Base-by-base conservation (phyloP, 768 basidiomycete species). In the Tylopilus sp. region DNA sequence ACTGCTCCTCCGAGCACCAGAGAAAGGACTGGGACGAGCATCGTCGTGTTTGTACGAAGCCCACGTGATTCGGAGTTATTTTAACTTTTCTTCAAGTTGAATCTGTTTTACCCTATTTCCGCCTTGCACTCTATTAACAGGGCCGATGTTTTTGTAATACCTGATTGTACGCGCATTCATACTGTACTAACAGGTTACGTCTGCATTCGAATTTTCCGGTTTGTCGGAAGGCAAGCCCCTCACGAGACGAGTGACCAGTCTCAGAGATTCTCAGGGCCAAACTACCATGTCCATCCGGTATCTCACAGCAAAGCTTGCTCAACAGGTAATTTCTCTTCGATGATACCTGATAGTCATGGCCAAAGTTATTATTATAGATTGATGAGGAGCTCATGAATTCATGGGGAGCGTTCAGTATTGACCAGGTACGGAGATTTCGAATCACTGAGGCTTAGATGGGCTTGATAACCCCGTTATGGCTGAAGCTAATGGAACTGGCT, bases 401-500 rank as follows among this genome's bases (percentile, higher is more conserved):
- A 3, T 73, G 76, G n/a, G 94, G 94, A 1, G 93, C 93, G 5
- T 98, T 95, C 75, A 95, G 91, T 66, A 72, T 98, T 39, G 95
- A 98, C 62, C 95, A 95, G 79, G 92, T 86, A 52, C 49, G 63
- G 15, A 48, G 36, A 23, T 23, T 17, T 49, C 28, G 17, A 18
- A 45, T 44, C 18, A 23, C 38, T 30, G 25, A 10, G 28, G 26
- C 25, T 25, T 6, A 21, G 26, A 40, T 23, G 31, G 25, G 17
- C 5, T 40, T 56, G 31, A 50, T 50, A 28, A 33, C 20, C 9
- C 26, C 40, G 28, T n/a, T 20, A 20, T 47, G 51, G 21, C 41
- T 18, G 18, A 64, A 95, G 91, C 73, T 98, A 26, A 97, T 98
- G 93, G 95, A 98, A 64, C 79, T 98, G 12, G 95, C 95, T 26